Evolutionary conservation across 1,284 basidiomycete genomes (phyloP).

Genomic region (Ganoderma lucidum): DNA sequence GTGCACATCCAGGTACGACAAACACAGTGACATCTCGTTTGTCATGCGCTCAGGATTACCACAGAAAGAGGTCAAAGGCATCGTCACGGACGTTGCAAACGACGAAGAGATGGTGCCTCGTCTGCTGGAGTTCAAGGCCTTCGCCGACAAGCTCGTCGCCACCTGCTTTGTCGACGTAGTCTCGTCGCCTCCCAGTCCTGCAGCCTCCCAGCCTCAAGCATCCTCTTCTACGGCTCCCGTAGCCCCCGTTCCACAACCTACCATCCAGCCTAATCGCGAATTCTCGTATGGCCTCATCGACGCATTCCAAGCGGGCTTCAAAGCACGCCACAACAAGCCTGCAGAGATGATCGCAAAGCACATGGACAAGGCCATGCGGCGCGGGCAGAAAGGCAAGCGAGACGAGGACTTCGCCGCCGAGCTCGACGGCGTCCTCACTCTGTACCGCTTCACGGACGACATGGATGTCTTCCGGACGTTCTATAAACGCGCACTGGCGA

Average conservation of each 20-base stretch:
- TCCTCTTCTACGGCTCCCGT: conserved; percentile 28
- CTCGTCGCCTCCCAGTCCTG: conserved; percentile 7
- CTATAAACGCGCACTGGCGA: conserved; percentile 91
- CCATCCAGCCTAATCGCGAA: conserved; percentile 52
- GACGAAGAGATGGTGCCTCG: conserved; percentile 84
- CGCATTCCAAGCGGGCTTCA: conserved; percentile 86
- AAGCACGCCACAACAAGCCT: conserved; percentile 84
- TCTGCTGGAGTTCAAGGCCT: conserved; percentile 76
- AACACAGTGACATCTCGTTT: background rate
- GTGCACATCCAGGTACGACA: conserved; percentile 58
- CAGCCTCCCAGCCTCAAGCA: conserved; percentile 31
- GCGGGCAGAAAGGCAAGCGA: conserved; percentile 79
- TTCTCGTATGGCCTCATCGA: conserved; percentile 72
- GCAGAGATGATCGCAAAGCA: conserved; percentile 96
- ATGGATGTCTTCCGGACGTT: conserved; percentile 96
- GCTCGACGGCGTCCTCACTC: conserved; percentile 79
- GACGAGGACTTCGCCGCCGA: conserved; percentile 76
- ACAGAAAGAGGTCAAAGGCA: conserved; percentile 60
- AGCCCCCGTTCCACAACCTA: conserved; percentile 28
- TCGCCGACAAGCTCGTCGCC: conserved; percentile 61
- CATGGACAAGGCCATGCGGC: conserved; percentile 87
- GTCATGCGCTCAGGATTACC: background rate
- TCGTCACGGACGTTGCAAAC: conserved; percentile 64
- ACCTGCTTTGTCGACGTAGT: conserved; percentile 52
- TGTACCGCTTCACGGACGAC: conserved; percentile 92